phyloP scores from a whole-genome alignment of 768 basidiomycete species.

The Mycena polygramma region DNA sequence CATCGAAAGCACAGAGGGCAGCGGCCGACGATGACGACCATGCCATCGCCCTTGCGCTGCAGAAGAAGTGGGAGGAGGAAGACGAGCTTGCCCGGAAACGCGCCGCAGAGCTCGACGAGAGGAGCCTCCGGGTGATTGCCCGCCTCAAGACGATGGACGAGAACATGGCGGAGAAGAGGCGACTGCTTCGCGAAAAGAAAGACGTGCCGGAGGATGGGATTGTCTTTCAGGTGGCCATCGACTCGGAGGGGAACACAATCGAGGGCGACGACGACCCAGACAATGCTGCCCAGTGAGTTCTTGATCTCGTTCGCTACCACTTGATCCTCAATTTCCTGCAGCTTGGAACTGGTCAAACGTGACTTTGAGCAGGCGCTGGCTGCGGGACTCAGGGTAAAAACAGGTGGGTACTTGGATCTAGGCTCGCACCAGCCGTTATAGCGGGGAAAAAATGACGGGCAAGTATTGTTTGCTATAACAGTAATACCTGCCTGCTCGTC shows the following conservation, averaged over 20 bases:
- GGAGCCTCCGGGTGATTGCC: slow-evolving; percentile 15
- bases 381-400: slow-evolving; percentile 22
- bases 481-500: no score
- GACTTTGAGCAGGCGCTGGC: slow-evolving; percentile 29
- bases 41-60: slow-evolving; percentile 28
- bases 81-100: slow-evolving; percentile 19
- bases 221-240: slow-evolving; percentile 21
- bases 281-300: slow-evolving; percentile 25
- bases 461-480: no score
- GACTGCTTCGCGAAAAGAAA: slow-evolving; percentile 3
- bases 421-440: no score
- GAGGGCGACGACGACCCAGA: slow-evolving; percentile 35
- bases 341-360: slow-evolving; percentile 28
- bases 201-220: slow-evolving; percentile 32
- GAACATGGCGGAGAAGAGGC: slow-evolving; percentile 26
- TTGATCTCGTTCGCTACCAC: not conserved
- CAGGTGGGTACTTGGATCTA: slow-evolving; percentile 4
- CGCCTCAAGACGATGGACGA: slow-evolving; percentile 28
- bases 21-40: slow-evolving; percentile 20
- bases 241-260: slow-evolving; percentile 31
- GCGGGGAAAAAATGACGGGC: no score
- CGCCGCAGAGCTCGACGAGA: slow-evolving; percentile 8
- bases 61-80: slow-evolving; percentile 30
- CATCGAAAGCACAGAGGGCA: not conserved
- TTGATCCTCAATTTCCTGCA: not conserved